phyloP scores from a whole-genome alignment of 177 flowering plant species.

The Telopea speciosissima region DNA sequence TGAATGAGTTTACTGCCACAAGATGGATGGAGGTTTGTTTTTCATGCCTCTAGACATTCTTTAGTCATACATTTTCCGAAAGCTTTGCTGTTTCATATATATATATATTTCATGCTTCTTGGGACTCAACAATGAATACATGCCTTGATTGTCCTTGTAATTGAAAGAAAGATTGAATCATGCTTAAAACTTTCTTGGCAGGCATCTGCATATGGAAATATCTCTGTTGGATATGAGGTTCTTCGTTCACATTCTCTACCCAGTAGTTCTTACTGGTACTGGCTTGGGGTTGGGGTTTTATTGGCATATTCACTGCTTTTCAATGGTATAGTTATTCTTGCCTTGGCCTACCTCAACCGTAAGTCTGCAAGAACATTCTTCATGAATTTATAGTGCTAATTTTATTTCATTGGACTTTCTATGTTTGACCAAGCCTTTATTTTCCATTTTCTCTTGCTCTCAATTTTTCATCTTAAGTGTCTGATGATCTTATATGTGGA shows the following conservation, averaged over 20 bases:
- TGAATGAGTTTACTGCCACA: constrained; percentile 76
- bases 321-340: constrained; percentile 51
- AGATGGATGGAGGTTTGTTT: constrained; percentile 70
- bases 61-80: neutral
- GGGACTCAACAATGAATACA: neutral
- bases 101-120: neutral
- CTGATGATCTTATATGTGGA: neutral
- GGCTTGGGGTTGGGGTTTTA: constrained; percentile 73
- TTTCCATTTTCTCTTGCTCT: neutral
- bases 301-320: constrained; percentile 47
- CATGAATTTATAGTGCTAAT: constrained; percentile 1
- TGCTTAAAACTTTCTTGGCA: constrained; percentile 26
- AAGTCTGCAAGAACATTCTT: constrained; percentile 20
- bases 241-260: constrained; percentile 52
- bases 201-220: constrained; percentile 36
- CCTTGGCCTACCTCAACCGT: constrained; percentile 72
- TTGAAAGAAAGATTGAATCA: neutral
- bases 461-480: neutral
- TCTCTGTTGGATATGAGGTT: constrained; percentile 53
- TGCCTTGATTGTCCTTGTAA: neutral
- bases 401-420: neutral
- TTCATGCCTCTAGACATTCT: neutral
- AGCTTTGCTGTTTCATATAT: neutral
- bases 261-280: constrained; percentile 54
- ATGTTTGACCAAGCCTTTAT: no score